A percentile compares a stretch with the other conserved stretches of the same genome.
Conservation (phyloP, 2,329 filamentous ascomycete species). For the Neonectria neomacrospora region DNA sequence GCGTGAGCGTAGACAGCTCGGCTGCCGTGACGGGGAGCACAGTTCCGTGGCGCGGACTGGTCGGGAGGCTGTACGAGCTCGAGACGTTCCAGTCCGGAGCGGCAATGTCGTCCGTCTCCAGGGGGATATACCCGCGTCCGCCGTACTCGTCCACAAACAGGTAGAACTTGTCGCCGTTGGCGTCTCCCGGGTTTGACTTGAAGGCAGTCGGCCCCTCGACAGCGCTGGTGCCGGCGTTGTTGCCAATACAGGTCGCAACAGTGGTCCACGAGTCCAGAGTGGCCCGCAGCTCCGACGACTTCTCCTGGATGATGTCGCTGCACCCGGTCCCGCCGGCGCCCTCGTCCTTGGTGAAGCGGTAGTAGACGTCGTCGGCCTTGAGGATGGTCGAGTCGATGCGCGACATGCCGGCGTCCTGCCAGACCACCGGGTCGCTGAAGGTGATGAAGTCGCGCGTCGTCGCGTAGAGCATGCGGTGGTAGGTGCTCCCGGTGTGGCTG, state of each 20-base stretch:
- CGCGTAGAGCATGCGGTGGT: slow-evolving; percentile 64
- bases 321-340: slow-evolving; percentile 61
- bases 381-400: slow-evolving; percentile 65
- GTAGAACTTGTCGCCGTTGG: slow-evolving; percentile 64
- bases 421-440: slow-evolving; percentile 58
- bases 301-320: slow-evolving; percentile 65
- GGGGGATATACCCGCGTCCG: slow-evolving; percentile 62
- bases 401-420: slow-evolving; percentile 63
- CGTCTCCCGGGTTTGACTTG: slow-evolving; percentile 60
- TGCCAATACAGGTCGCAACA: slow-evolving; percentile 61
- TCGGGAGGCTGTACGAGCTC: slow-evolving; percentile 57
- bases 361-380: slow-evolving; percentile 54
- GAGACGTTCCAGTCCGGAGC: slow-evolving; percentile 62
- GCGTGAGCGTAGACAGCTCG: slow-evolving; percentile 27
- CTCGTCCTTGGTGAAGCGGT: slow-evolving; percentile 67
- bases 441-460: slow-evolving; percentile 62
- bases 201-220: slow-evolving; percentile 65
- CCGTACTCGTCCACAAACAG: slow-evolving; percentile 66
- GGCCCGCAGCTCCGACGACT: slow-evolving; percentile 54
- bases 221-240: slow-evolving; percentile 58
- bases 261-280: slow-evolving; percentile 56
- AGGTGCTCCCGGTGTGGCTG: slow-evolving; percentile 55
- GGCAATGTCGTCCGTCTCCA: slow-evolving; percentile 61
- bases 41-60: slow-evolving; percentile 64
- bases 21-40: slow-evolving; percentile 61